Evolutionary conservation across 306 rosid genomes (phyloP), one percentile per base, ranked within the genome.

Genomic region (Inga leiocalycina): DNA sequence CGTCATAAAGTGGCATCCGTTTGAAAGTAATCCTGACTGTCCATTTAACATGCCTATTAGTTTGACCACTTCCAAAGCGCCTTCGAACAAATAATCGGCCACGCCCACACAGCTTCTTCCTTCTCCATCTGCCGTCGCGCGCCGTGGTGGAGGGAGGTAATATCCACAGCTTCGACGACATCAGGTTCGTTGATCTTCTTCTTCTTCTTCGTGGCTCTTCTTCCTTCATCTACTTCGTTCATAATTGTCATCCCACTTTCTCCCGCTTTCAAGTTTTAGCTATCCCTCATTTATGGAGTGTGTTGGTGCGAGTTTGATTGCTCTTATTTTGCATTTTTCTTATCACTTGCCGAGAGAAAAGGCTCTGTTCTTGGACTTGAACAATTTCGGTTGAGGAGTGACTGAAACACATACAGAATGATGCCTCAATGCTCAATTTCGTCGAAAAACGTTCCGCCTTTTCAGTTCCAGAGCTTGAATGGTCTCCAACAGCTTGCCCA

Each of bases 401-500:
- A 45, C 65, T 41, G 69, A 78, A 49, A n/a, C 65, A 59, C 65
- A 3, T 54, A 65, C 39, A 84, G 56, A 77, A 89, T 91, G 97
- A 81, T 85, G 77, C 82, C 92, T 71, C 86, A 84, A 65, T 89
- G 92, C 89, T 85, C 92, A 22, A 85, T 75, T 84, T 83, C 80
- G 5, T 84, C 93, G 27, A 75, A 43, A 1, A 91, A 85, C 27
- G 79, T 62, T 75, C 86, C 67, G 20, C 71, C 87, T 41, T 41
- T 89, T 79, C 91, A 91, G 76, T 86, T 91, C 79, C 94, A 90
- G 81, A 88, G 64, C 87, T 74, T 93, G 37, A 90, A 74, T 34
- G 97, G 97, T 65, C 91, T 93, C 77, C 94, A 87, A 65, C 90
- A 88, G 74, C 91, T 95, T 71, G 91, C 93, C 69, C 91, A 92